Evolutionary conservation across 1,284 basidiomycete species (phyloP).

Genomic region (Leccinum proliferum): DNA sequence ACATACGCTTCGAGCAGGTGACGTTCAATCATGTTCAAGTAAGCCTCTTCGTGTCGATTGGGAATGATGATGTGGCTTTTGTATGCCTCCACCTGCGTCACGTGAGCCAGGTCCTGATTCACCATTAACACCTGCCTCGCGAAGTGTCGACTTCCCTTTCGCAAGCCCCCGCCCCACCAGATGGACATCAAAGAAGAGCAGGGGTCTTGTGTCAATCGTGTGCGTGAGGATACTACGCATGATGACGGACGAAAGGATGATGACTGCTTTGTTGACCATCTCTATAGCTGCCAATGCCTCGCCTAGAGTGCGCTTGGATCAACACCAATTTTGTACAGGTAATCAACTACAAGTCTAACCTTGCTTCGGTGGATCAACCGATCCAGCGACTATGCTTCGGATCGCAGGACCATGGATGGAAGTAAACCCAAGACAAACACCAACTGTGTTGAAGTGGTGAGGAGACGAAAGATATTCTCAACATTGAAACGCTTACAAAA

Average conservation of each 20-base stretch:
- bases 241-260: slow-evolving; percentile 19
- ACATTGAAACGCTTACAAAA: slow-evolving; percentile 9
- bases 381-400: slow-evolving; percentile 27
- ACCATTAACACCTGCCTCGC: no score
- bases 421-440: slow-evolving; percentile 17
- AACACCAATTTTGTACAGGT: background rate
- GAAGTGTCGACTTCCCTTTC: no score
- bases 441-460: slow-evolving; percentile 11
- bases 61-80: no score
- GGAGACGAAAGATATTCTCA: background rate
- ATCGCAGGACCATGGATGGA: slow-evolving; percentile 17
- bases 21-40: no score
- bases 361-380: slow-evolving; percentile 30
- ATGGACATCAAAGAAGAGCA: slow-evolving; percentile 23
- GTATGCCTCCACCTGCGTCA: no score
- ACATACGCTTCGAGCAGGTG: no score
- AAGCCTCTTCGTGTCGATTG: no score
- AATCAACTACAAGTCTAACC: slow-evolving; percentile 11
- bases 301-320: slow-evolving; percentile 16
- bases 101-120: no score
- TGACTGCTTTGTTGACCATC: slow-evolving; percentile 26
- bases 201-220: slow-evolving; percentile 15
- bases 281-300: slow-evolving; percentile 29
- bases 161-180: slow-evolving; percentile 6
- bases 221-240: slow-evolving; percentile 21